These are phyloP conservation scores for Xylaria sp. DNA, from an alignment of 2,329 filamentous ascomycete species.

Conservation along the genomic window DNA sequence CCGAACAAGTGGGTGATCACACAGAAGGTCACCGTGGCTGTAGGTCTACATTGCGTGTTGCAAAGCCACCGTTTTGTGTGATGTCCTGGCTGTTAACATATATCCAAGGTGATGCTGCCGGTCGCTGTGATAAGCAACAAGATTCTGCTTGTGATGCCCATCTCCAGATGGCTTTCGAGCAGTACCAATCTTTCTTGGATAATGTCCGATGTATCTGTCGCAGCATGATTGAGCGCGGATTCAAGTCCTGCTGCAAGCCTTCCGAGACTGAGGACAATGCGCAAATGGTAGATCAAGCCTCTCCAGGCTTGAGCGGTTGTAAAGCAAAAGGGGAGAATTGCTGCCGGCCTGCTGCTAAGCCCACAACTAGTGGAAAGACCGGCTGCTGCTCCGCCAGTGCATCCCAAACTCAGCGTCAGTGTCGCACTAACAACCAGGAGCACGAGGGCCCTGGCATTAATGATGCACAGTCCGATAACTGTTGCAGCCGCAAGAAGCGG, in stretches of 20 bases:
- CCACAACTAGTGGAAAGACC: background rate
- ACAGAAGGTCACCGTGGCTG: constrained; percentile 11
- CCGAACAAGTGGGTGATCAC: constrained; percentile 27
- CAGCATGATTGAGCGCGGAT: constrained; percentile 34
- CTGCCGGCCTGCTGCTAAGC: constrained; percentile 3
- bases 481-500: constrained; percentile 14
- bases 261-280: background rate
- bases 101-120: background rate
- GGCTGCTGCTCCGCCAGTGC: constrained; percentile 10
- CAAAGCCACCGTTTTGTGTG: background rate
- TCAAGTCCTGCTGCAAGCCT: constrained; percentile 29
- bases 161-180: constrained; percentile 31
- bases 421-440: constrained; percentile 1
- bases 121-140: background rate
- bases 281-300: background rate
- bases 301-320: background rate
- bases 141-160: constrained; percentile 30
- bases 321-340: background rate
- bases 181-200: constrained; percentile 35
- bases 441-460: background rate
- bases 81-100: constrained; percentile 6
- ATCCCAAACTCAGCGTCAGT: constrained; percentile 7
- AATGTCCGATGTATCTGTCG: constrained; percentile 33
- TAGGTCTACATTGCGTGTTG: constrained; percentile 1
- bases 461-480: background rate